These are phyloP conservation scores for Sclerotinia subarctica DNA, from an alignment of 2,329 filamentous ascomycete species.

Conservation along the genomic window DNA sequence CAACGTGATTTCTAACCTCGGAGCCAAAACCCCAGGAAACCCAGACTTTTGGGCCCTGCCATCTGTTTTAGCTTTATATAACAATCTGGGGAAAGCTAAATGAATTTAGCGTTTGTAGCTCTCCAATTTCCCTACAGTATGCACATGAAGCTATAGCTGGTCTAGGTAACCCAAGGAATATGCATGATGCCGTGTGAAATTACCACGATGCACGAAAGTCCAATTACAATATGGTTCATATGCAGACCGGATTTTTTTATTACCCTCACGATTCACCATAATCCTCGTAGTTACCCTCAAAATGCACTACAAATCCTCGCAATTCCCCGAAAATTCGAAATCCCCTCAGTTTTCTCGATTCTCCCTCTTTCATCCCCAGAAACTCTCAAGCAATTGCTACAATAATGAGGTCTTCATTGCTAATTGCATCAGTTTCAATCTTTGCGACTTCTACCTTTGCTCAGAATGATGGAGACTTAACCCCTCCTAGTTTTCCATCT, in stretches of 20 bases:
- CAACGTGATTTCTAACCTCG: not conserved
- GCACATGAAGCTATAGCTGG: conserved; percentile 7
- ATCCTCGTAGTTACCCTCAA: not conserved
- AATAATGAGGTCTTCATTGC: conserved; percentile 30
- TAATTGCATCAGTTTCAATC: conserved; percentile 24
- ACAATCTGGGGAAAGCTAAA: conserved; percentile 11
- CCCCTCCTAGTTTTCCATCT: conserved; percentile 38
- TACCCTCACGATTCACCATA: not conserved
- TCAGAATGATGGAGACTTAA: conserved; percentile 31
- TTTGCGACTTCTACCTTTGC: conserved; percentile 27
- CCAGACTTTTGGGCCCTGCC: not conserved
- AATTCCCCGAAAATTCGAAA: not conserved
- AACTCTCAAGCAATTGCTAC: conserved; percentile 4
- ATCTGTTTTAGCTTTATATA: not conserved
- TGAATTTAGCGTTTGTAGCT: not conserved
- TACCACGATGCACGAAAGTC: not conserved
- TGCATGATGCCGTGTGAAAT: conserved; percentile 19
- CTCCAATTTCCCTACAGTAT: not conserved
- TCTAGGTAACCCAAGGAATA: conserved; percentile 3
- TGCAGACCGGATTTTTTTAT: not conserved
- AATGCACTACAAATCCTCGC: not conserved
- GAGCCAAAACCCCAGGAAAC: not conserved
- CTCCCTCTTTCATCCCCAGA: not conserved
- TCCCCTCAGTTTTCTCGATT: not conserved
- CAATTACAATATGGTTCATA: not conserved